phyloP scores from a whole-genome alignment of 139 green algal genomes.

The Tetradesmus obliquus region DNA sequence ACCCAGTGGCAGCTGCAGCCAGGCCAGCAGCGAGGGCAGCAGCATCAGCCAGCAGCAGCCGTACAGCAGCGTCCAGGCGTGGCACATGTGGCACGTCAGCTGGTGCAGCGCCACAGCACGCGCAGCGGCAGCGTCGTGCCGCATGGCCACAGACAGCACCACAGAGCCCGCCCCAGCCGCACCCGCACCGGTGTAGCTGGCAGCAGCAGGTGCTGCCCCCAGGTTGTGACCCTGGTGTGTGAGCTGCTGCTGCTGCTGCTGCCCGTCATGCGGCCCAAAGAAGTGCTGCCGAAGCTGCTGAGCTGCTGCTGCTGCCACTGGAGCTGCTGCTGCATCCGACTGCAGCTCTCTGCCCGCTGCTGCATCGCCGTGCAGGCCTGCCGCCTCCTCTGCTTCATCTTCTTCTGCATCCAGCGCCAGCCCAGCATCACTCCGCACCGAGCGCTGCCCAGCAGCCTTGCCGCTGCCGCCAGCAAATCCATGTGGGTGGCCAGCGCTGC shows the following conservation, averaged over 20 bases:
- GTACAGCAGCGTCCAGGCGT: constrained; percentile 32
- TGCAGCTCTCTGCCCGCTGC: background rate
- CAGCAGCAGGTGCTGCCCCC: background rate
- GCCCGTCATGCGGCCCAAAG: background rate
- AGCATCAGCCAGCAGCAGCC: constrained; percentile 45
- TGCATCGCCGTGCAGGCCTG: background rate
- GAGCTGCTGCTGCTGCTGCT: constrained; percentile 15
- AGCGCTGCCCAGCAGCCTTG: background rate
- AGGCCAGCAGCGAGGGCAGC: constrained; percentile 38
- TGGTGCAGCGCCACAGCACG: constrained; percentile 27
- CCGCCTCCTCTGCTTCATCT: background rate
- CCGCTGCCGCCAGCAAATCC: background rate
- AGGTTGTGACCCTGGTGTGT: background rate
- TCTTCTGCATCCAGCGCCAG: background rate
- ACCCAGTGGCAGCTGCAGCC: constrained; percentile 35
- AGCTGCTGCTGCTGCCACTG: background rate
- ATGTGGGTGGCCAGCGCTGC: background rate
- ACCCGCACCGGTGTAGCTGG: background rate
- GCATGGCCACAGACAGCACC: background rate
- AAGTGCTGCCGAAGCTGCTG: constrained; percentile 22
- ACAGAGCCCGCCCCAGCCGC: background rate
- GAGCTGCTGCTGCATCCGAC: background rate
- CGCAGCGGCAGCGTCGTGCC: constrained; percentile 5
- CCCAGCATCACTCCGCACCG: background rate
- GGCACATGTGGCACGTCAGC: constrained; percentile 35